Evolutionary conservation across 306 rosid genomes (phyloP).

Genomic region (Trifolium repens): DNA sequence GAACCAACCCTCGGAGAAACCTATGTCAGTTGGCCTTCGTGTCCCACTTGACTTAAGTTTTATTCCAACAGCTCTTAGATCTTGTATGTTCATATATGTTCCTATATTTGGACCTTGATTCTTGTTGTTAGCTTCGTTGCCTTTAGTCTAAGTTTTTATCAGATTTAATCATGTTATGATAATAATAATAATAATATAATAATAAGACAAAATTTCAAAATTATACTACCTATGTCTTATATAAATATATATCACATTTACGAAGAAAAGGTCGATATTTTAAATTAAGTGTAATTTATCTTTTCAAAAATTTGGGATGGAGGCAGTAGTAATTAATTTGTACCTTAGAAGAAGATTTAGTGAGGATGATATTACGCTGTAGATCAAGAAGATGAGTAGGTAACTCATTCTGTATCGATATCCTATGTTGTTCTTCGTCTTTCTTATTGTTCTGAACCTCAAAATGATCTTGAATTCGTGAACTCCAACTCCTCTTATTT

Average conservation of each 20-base stretch:
- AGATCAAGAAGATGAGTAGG: background rate
- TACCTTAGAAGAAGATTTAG: background rate
- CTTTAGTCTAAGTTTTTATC: background rate
- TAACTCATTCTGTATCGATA: background rate
- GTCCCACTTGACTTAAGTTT: background rate
- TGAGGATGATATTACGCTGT: background rate
- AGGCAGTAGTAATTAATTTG: background rate
- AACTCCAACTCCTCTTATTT: background rate
- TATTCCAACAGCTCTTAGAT: constrained; percentile 40
- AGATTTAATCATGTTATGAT: no score
- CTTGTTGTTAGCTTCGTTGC: no score
- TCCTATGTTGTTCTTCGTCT: background rate
- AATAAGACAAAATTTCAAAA: background rate
- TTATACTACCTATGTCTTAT: no score
- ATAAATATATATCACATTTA: no score
- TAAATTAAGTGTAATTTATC: no score
- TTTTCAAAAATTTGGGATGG: no score
- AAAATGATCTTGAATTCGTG: background rate
- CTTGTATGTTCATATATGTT: constrained; percentile 18
- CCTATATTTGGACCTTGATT: no score
- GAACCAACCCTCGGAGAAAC: background rate
- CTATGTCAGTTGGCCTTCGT: background rate
- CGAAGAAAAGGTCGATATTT: no score
- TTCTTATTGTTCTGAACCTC: background rate
- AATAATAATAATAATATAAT: no score